These are phyloP conservation scores for Lignosus rhinocerotis DNA, from an alignment of 1,284 basidiomycete species.

Conservation along the genomic window DNA sequence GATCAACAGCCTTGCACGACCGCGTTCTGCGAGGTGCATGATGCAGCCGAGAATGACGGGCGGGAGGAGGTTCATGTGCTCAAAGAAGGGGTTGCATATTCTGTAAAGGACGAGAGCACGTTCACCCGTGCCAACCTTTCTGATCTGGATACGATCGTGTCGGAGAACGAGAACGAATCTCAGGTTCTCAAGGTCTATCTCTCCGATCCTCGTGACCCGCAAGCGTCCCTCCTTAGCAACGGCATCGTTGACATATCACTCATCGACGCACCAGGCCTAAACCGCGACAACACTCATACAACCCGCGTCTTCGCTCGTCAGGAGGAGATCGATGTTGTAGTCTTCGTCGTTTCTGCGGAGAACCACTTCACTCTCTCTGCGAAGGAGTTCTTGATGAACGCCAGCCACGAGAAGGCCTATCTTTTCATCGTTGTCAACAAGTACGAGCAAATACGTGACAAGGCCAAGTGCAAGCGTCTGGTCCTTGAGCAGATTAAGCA, in stretches of 20 bases:
- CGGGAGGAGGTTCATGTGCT: slow-evolving; percentile 84
- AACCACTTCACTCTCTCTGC: slow-evolving; percentile 98
- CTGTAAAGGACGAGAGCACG: slow-evolving; percentile 72
- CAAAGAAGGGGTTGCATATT: slow-evolving; percentile 72
- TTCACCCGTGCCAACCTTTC: slow-evolving; percentile 70
- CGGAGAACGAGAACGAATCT: slow-evolving; percentile 74
- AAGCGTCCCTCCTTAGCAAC: slow-evolving; percentile 90
- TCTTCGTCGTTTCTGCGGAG: slow-evolving; percentile 97
- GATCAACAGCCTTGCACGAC: slow-evolving; percentile 99
- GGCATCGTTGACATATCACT: slow-evolving; percentile 97
- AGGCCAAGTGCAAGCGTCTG: slow-evolving; percentile 87
- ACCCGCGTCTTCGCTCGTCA: slow-evolving; percentile 96
- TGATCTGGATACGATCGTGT: slow-evolving; percentile 81
- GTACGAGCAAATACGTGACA: slow-evolving; percentile 94
- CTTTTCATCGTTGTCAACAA: slow-evolving; percentile 99
- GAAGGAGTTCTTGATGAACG: slow-evolving; percentile 92
- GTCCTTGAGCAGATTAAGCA: slow-evolving; percentile 95
- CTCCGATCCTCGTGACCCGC: slow-evolving; percentile 68
- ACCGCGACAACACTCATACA: slow-evolving; percentile 94
- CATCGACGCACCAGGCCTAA: slow-evolving; percentile 97
- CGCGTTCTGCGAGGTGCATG: slow-evolving; percentile 96
- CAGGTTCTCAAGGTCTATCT: slow-evolving; percentile 86
- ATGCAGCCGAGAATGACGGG: slow-evolving; percentile 81
- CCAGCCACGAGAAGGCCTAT: slow-evolving; percentile 97
- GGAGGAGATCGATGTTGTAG: slow-evolving; percentile 98